A percentile compares a stretch with the other conserved stretches of the same genome.
Conservation (phyloP, 176 grass and related monocot species). For the Poa annua region DNA sequence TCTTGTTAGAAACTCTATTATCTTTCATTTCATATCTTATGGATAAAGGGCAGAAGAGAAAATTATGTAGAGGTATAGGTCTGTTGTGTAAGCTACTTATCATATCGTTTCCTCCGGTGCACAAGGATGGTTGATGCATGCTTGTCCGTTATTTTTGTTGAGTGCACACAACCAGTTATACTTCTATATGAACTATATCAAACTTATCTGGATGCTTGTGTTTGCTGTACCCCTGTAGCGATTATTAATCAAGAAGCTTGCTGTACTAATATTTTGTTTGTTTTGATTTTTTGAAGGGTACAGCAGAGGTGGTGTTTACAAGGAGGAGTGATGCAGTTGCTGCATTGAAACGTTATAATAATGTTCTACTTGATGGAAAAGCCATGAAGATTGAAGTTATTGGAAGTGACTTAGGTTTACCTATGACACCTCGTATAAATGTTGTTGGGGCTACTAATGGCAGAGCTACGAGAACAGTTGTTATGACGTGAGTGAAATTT, state of each 20-base stretch:
- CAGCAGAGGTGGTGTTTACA: conserved; percentile 82
- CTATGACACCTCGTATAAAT: conserved; percentile 71
- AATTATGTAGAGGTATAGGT: not conserved
- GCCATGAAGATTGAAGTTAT: conserved; percentile 90
- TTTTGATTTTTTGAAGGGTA: conserved; percentile 59
- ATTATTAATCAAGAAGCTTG: not conserved
- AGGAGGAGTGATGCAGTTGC: conserved; percentile 85
- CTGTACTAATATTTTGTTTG: conserved; percentile 29
- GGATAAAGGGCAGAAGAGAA: not conserved
- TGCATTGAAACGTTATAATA: conserved; percentile 83
- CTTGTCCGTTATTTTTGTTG: not conserved
- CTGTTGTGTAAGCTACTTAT: not conserved
- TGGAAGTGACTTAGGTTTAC: conserved; percentile 66
- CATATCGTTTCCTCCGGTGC: not conserved
- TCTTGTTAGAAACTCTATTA: conserved; percentile 17
- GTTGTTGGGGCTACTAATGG: conserved; percentile 69
- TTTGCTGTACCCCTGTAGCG: not conserved
- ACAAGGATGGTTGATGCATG: conserved; percentile 7
- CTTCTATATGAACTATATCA: not conserved
- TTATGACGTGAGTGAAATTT: conserved; percentile 59
- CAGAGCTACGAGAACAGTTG: conserved; percentile 76
- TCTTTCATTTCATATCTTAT: conserved; percentile 11
- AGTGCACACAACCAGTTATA: not conserved
- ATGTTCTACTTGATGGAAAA: conserved; percentile 81
- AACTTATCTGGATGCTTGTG: not conserved